Percentiles rank a stretch among this genome's conserved stretches.
Conservation (phyloP, 2,329 filamentous ascomycete species). For the Beauveria sp. region DNA sequence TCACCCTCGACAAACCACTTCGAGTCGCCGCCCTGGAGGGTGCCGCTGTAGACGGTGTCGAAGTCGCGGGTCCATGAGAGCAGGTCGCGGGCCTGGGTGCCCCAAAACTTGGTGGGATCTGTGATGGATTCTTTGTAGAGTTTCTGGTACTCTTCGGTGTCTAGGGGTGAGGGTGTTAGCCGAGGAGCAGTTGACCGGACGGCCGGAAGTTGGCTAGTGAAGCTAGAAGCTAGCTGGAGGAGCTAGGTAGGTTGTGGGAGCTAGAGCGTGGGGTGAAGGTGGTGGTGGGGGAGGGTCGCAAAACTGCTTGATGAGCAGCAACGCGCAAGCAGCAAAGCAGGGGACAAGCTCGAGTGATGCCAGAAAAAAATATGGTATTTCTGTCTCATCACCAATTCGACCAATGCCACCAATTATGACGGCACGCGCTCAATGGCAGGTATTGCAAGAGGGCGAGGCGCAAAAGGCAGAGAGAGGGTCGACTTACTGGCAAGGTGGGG, state of each 20-base stretch:
- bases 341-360: not conserved
- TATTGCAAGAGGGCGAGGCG: not conserved
- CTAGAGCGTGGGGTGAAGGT: not conserved
- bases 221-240: not conserved
- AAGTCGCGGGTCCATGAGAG: constrained; percentile 89
- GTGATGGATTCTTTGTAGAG: constrained; percentile 80
- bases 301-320: not conserved
- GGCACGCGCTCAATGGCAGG: not conserved
- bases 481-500: constrained; percentile 57
- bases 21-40: constrained; percentile 70
- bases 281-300: not conserved
- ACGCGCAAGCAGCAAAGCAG: not conserved
- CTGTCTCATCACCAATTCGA: too few species aligned
- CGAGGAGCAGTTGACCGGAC: not conserved
- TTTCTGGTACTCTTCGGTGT: constrained; percentile 58
- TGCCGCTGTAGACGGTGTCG: constrained; percentile 75
- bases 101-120: constrained; percentile 87
- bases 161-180: constrained; percentile 27
- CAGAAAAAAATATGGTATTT: too few species aligned
- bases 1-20: constrained; percentile 93
- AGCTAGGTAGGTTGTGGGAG: not conserved
- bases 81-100: constrained; percentile 72
- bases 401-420: not conserved
- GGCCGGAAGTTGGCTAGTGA: constrained; percentile 6
- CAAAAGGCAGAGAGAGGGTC: constrained; percentile 10